A percentile compares a stretch with the other conserved stretches of the same genome.
Conservation (phyloP, 495 filamentous ascomycete genomes). For the Aspergillus funiculosus region DNA sequence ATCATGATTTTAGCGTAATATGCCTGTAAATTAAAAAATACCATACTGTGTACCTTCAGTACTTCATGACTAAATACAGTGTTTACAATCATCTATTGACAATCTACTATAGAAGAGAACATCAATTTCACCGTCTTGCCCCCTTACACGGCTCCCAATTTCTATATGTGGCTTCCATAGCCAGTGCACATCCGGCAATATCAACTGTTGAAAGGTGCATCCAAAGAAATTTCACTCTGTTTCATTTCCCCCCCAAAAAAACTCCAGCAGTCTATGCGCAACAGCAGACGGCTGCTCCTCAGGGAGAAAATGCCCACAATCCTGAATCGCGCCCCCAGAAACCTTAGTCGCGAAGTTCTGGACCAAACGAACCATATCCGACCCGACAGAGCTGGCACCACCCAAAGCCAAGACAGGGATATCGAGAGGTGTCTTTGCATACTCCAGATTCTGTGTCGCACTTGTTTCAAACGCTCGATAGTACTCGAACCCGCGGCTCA, state of each 20-base stretch:
- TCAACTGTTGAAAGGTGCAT: too few species aligned
- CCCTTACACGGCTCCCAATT: neutral
- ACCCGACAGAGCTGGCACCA: conserved; percentile 21
- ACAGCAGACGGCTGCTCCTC: conserved; percentile 25
- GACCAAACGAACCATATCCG: conserved; percentile 18
- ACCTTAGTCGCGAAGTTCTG: conserved; percentile 19
- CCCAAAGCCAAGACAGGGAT: conserved; percentile 24
- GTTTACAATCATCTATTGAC: neutral
- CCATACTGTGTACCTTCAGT: neutral
- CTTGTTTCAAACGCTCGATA: conserved; percentile 26
- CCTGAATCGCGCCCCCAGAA: conserved; percentile 21
- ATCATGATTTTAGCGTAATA: conserved; percentile 3
- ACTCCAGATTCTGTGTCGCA: conserved; percentile 23
- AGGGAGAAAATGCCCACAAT: conserved; percentile 26
- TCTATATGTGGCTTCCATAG: too few species aligned
- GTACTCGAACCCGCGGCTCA: conserved; percentile 30
- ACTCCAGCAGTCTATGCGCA: conserved; percentile 20
- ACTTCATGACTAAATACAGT: neutral
- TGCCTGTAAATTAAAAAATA: conserved; percentile 3
- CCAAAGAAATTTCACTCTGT: too few species aligned
- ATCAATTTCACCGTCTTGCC: too few species aligned
- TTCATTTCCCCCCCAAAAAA: conserved; percentile 18
- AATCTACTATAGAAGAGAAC: neutral
- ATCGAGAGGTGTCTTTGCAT: conserved; percentile 20
- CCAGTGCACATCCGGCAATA: too few species aligned